Evolutionary conservation across 345 rosid genomes (phyloP), one percentile per base, ranked within the genome.

Genomic region (Ceriops decandra): DNA sequence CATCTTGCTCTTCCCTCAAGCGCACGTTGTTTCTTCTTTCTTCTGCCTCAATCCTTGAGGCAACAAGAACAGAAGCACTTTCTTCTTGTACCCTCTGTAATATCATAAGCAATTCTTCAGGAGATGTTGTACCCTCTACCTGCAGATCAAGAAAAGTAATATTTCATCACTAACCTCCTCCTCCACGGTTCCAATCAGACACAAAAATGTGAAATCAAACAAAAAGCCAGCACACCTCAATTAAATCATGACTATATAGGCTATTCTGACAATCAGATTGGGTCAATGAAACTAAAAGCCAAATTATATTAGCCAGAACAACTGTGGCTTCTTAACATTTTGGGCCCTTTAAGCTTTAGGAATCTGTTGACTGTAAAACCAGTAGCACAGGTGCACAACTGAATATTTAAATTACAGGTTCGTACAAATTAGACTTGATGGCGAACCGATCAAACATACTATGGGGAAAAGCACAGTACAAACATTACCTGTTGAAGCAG

Each of bases 1-100:
- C 95, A 82, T 95, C 98, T 74, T 95, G 99, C 80, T 95, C 99
- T 84, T 92, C 99, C 80, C 99, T 87, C 52, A 95, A 79, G 6
- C 82, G 92, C 80, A 82, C 20, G 79, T 83, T 90, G 68, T 56
- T 86, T 77, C 87, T 92, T 82, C 99, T 88, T 84, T 95, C 98
- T 75, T 95, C 99, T 0, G 97, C 93, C 67, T 95, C 98, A 38
- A 85, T 83, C 69, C 99, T 90, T 61, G 96, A 95, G 6, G 96
- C 81, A 74, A 85, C 83, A 71, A 95, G 90, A 75, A 84, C 92
- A 4, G 96, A 84, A 57, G 89, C 86, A 79, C 99, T 92, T 83
- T 95, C 98, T 83, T 92, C 99, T n/a, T 85, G 84, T 30, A 95
- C 95, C 82, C 86, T 90, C 79, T 90, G 99, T 60, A 95, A 80